phyloP scores from a whole-genome alignment of 192 early-diverging fungal genomes.

The Backusella parvicylindrica region DNA sequence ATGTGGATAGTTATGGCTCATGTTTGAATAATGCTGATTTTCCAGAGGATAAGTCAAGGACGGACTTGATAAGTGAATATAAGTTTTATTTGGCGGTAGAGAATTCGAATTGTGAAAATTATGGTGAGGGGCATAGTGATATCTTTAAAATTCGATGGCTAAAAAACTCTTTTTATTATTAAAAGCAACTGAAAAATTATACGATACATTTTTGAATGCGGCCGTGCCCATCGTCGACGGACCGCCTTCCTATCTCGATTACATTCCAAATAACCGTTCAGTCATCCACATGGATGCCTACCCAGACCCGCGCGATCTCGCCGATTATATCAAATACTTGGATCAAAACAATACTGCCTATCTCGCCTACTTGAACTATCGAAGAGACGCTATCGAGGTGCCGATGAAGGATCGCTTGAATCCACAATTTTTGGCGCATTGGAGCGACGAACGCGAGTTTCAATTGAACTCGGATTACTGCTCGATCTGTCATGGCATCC shows the following conservation, averaged over 20 bases:
- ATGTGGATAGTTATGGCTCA: constrained; percentile 11
- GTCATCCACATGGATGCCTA: constrained; percentile 18
- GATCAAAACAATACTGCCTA: constrained; percentile 13
- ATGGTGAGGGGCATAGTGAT: not conserved
- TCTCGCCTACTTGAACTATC: not conserved
- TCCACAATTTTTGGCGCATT: not conserved
- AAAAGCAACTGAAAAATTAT: constrained; percentile 20
- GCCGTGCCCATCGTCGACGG: constrained; percentile 18
- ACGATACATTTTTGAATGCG: constrained; percentile 10
- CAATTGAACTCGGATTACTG: not conserved
- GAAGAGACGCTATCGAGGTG: not conserved
- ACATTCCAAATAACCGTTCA: not conserved
- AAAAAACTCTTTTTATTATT: too few relatives aligned
- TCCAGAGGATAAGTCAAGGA: not conserved
- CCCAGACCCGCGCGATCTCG: constrained; percentile 17
- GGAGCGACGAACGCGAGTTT: constrained; percentile 7
- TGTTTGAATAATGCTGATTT: constrained; percentile 15
- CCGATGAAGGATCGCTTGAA: not conserved
- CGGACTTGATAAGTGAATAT: constrained; percentile 16
- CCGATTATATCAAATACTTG: constrained; percentile 12
- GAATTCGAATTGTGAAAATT: constrained; percentile 21
- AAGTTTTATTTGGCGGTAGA: constrained; percentile 22
- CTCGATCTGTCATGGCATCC: constrained; percentile 6
- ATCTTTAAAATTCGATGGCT: too few relatives aligned
- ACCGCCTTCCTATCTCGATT: not conserved